phyloP scores from a whole-genome alignment of 2,329 filamentous ascomycete species.

The Plectosphaerella cucumerina region DNA sequence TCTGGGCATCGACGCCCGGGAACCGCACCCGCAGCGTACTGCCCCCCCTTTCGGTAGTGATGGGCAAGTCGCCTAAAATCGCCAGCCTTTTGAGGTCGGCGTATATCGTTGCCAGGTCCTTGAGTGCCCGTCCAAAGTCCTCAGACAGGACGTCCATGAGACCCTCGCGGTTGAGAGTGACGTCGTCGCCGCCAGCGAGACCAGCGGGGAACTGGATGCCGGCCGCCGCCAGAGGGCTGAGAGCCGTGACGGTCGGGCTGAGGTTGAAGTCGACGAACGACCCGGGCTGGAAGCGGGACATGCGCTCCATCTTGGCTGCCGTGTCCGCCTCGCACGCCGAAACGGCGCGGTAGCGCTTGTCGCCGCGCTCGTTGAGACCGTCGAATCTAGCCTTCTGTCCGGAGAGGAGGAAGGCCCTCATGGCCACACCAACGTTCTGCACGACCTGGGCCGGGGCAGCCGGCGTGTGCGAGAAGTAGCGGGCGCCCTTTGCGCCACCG shows the following conservation, averaged over 20 bases:
- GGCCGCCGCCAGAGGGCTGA: conserved; percentile 64
- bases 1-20: conserved; percentile 80
- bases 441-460: conserved; percentile 85
- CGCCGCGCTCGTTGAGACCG: conserved; percentile 67
- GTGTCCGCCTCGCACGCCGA: conserved; percentile 70
- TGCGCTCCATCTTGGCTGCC: conserved; percentile 59
- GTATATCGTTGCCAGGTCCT: conserved; percentile 75
- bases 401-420: conserved; percentile 88
- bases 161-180: conserved; percentile 71
- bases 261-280: conserved; percentile 86
- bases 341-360: conserved; percentile 77
- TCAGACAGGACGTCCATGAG: conserved; percentile 80
- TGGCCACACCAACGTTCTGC: conserved; percentile 89
- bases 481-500: conserved; percentile 53
- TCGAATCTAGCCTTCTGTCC: conserved; percentile 87
- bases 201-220: conserved; percentile 47
- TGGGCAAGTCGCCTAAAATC: conserved; percentile 75
- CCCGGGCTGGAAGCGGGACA: conserved; percentile 58
- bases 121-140: conserved; percentile 83
- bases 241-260: conserved; percentile 83
- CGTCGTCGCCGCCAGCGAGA: conserved; percentile 19
- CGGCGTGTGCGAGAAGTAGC: conserved; percentile 88
- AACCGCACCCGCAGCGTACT: conserved; percentile 77
- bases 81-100: conserved; percentile 78
- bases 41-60: conserved; percentile 60